Percentiles rank a stretch among this genome's conserved stretches.
Evolutionary conservation across 2,329 filamentous ascomycete genomes (phyloP).

Genomic region (Chaetomium olivaceum): DNA sequence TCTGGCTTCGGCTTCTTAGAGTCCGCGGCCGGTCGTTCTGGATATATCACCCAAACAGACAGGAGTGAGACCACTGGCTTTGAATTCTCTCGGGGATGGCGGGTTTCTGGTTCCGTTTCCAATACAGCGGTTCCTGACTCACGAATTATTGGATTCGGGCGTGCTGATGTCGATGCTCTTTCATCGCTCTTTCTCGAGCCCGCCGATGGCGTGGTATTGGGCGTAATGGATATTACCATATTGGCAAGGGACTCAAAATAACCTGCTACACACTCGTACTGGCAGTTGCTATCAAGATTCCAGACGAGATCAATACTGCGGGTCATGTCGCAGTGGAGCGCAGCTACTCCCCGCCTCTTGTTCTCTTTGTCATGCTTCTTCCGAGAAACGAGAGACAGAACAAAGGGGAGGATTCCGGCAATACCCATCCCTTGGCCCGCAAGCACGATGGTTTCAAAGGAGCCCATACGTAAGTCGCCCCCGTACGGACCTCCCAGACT

Average conservation of each 20-base stretch:
- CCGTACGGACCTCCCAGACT: constrained; percentile 1
- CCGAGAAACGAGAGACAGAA: constrained; percentile 7
- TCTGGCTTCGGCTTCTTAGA: neutral
- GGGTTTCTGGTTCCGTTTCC: too few relatives aligned
- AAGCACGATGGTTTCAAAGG: constrained; percentile 5
- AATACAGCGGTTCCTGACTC: too few relatives aligned
- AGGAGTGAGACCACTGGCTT: neutral
- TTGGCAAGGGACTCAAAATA: neutral
- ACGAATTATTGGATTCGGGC: neutral
- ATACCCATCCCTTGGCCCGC: constrained; percentile 2
- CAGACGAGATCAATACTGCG: constrained; percentile 6
- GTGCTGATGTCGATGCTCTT: too few relatives aligned
- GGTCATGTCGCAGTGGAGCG: constrained; percentile 8
- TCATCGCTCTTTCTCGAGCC: too few relatives aligned
- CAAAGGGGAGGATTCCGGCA: constrained; percentile 7
- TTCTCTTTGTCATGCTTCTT: neutral
- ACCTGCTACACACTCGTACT: constrained; percentile 5
- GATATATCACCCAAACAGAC: neutral
- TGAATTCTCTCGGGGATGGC: too few relatives aligned
- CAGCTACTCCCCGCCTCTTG: neutral
- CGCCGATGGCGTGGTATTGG: too few relatives aligned
- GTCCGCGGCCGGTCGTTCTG: neutral
- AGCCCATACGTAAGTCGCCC: neutral
- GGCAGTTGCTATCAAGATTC: constrained; percentile 5
- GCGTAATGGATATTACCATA: neutral